phyloP scores from a whole-genome alignment of 2,329 filamentous ascomycete genomes.

The Gremmenia infestans region DNA sequence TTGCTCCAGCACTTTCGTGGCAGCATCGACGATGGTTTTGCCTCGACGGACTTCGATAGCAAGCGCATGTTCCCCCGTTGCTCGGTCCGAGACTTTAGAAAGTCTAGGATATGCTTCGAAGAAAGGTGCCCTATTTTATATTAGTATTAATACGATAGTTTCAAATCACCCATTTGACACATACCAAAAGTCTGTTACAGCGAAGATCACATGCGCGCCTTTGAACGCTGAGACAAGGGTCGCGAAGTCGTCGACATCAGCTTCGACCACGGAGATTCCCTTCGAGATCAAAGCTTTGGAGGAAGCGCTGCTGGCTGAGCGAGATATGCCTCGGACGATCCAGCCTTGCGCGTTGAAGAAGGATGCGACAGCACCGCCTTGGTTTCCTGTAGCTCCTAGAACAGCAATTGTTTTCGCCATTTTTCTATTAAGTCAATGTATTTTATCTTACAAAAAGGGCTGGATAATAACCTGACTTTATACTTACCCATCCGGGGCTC shows the following conservation, averaged over 20 bases:
- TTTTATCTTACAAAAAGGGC: too few relatives aligned
- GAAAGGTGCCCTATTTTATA: conserved; percentile 8
- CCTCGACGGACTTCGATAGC: conserved; percentile 28
- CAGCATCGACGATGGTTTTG: conserved; percentile 32
- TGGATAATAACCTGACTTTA: too few relatives aligned
- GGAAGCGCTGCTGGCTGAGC: conserved; percentile 38
- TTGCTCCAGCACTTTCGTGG: conserved; percentile 22
- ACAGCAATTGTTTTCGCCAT: conserved; percentile 39
- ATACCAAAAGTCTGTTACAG: conserved; percentile 33
- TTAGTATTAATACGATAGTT: too few relatives aligned
- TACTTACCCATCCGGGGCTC: too few relatives aligned
- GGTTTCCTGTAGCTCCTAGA: conserved; percentile 54
- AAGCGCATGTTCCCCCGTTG: conserved; percentile 19
- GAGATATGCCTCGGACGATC: conserved; percentile 43
- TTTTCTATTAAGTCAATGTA: not conserved
- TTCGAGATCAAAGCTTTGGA: conserved; percentile 35
- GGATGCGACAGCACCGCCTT: conserved; percentile 45
- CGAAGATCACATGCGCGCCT: conserved; percentile 36
- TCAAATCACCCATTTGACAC: too few relatives aligned
- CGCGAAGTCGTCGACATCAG: conserved; percentile 17
- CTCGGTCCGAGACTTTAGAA: conserved; percentile 14
- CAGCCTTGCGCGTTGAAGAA: conserved; percentile 42
- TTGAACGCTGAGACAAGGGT: conserved; percentile 30
- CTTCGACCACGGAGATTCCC: conserved; percentile 40
- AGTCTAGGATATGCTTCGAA: conserved; percentile 9